These are phyloP conservation scores for Debaryomyces hansenii DNA, from an alignment of 805 yeast genomes.

Conservation along the genomic window DNA sequence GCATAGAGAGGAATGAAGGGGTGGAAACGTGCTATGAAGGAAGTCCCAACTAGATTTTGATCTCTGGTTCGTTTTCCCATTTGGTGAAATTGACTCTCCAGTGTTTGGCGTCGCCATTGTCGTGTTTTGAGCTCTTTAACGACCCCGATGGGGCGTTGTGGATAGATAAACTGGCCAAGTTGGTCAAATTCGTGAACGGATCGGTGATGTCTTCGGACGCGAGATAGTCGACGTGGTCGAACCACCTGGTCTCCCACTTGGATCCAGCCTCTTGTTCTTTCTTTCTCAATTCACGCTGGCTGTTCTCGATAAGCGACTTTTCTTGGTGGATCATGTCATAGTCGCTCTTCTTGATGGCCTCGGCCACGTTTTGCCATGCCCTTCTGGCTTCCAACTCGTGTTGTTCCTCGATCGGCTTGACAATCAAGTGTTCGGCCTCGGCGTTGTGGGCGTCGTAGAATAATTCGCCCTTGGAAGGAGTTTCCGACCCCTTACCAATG, in stretches of 20 bases:
- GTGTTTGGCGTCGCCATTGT: slow-evolving; percentile 51
- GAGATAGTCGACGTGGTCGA: slow-evolving; percentile 43
- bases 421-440: slow-evolving; percentile 56
- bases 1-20: too few species aligned
- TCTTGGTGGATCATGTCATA: slow-evolving; percentile 72
- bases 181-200: slow-evolving; percentile 34
- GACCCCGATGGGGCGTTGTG: slow-evolving; percentile 72
- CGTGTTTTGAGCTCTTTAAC: slow-evolving; percentile 53
- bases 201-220: slow-evolving; percentile 20
- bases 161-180: slow-evolving; percentile 55
- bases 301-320: slow-evolving; percentile 78
- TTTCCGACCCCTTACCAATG: slow-evolving; percentile 55
- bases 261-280: slow-evolving; percentile 63
- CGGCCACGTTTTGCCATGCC: slow-evolving; percentile 91
- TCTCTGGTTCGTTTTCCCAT: slow-evolving; percentile 62
- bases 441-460: slow-evolving; percentile 63
- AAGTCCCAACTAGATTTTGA: slow-evolving; percentile 34
- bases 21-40: too few species aligned
- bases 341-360: slow-evolving; percentile 75
- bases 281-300: slow-evolving; percentile 79
- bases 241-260: slow-evolving; percentile 84
- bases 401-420: slow-evolving; percentile 83
- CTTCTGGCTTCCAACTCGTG: slow-evolving; percentile 77
- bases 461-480: slow-evolving; percentile 45
- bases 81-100: slow-evolving; percentile 66